Conservation (phyloP, 202 grass and related monocot species). For the Brachypodium distachyon region DNA sequence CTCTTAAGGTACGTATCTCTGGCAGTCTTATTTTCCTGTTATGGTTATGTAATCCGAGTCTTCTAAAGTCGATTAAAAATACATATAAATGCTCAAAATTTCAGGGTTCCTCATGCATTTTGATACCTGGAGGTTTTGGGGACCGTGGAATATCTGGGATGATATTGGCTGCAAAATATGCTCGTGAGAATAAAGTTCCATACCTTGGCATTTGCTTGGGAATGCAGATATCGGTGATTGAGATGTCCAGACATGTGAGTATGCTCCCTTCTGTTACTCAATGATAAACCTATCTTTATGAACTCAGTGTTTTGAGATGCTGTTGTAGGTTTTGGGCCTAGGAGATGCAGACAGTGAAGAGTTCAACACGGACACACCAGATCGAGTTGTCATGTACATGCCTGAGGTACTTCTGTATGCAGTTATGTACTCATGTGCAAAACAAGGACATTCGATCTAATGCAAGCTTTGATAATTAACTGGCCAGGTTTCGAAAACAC, state of each 20-base stretch:
- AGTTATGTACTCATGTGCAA: neutral
- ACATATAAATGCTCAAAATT: constrained; percentile 23
- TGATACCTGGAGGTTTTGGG: constrained; percentile 92
- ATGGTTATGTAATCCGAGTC: constrained; percentile 1
- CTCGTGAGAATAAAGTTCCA: constrained; percentile 91
- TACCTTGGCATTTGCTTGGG: constrained; percentile 99
- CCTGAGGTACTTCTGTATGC: constrained; percentile 60
- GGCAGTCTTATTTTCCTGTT: neutral
- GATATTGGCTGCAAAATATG: constrained; percentile 96
- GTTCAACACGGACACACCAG: constrained; percentile 51
- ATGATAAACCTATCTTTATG: neutral
- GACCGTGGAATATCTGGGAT: constrained; percentile 94
- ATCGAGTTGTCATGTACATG: constrained; percentile 84
- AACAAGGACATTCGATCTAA: neutral
- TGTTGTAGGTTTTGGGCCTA: constrained; percentile 57
- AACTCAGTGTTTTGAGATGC: constrained; percentile 9
- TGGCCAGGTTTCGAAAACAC: constrained; percentile 81
- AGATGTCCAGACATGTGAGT: constrained; percentile 81
- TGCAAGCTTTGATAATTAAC: neutral
- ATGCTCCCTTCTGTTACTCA: constrained; percentile 13
- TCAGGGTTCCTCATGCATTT: constrained; percentile 81
- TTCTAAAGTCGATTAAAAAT: neutral
- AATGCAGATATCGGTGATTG: constrained; percentile 99
- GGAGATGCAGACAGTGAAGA: constrained; percentile 90
- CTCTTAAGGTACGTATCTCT: constrained; percentile 53